Evolutionary conservation across 352 stramenopile species (phyloP).

Genomic region (Phytophthora pluvialis): DNA sequence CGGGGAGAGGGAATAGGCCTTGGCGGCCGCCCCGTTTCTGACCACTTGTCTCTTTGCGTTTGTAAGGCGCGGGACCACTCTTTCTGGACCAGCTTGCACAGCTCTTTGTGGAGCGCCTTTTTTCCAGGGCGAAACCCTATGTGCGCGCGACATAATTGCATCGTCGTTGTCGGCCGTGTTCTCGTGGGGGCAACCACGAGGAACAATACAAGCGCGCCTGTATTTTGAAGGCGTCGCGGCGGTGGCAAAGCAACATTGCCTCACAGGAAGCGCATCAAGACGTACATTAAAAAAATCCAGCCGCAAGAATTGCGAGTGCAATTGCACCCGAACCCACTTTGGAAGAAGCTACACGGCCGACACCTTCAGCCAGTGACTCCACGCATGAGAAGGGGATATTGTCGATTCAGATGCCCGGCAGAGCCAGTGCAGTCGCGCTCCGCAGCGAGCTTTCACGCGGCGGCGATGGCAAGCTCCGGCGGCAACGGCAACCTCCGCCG

Average conservation of each 20-base stretch:
- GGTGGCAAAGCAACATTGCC: neutral
- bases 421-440: slow-evolving; percentile 15
- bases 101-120: neutral
- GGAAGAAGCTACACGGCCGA: neutral
- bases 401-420: slow-evolving; percentile 12
- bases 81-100: neutral
- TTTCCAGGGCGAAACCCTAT: slow-evolving; percentile 4
- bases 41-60: slow-evolving; percentile 13
- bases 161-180: neutral
- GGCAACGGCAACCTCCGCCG: neutral
- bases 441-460: neutral
- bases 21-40: slow-evolving; percentile 18
- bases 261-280: slow-evolving; percentile 18
- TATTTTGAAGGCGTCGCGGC: slow-evolving; percentile 6
- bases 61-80: slow-evolving; percentile 7
- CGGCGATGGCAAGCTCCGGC: slow-evolving; percentile 3
- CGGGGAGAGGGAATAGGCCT: slow-evolving; percentile 23
- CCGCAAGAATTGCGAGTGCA: slow-evolving; percentile 4
- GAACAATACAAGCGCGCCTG: slow-evolving; percentile 10
- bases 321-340: slow-evolving; percentile 18
- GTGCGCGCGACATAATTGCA: slow-evolving; percentile 10
- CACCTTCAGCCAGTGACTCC: neutral
- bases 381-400: slow-evolving; percentile 3
- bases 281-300: slow-evolving; percentile 23
- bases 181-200: slow-evolving; percentile 13